phyloP scores from a whole-genome alignment of 805 yeast species.

The Barnettozyma vustinii region DNA sequence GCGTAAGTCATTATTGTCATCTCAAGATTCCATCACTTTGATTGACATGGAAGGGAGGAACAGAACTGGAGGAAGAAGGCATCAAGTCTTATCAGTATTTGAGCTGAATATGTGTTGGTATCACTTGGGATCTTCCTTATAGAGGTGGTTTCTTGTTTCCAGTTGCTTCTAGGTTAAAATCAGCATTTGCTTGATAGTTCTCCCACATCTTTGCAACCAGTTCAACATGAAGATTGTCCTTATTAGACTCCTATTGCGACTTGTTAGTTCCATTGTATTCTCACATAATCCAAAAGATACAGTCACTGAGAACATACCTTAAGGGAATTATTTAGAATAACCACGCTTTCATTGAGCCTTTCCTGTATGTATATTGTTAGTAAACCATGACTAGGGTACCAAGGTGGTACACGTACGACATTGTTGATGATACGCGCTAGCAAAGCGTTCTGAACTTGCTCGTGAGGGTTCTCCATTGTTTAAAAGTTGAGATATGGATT shows the following conservation, averaged over 20 bases:
- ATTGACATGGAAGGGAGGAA: neutral
- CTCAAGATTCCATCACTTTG: neutral
- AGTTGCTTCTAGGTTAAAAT: slow-evolving; percentile 63
- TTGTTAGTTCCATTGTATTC: neutral
- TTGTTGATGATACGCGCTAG: slow-evolving; percentile 71
- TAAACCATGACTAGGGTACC: neutral
- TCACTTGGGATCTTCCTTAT: slow-evolving; percentile 10
- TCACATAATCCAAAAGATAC: no score
- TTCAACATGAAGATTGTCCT: slow-evolving; percentile 63
- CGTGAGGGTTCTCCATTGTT: slow-evolving; percentile 80
- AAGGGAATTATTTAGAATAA: slow-evolving; percentile 54
- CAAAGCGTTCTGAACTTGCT: slow-evolving; percentile 71
- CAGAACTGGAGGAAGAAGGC: neutral
- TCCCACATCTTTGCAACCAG: slow-evolving; percentile 76
- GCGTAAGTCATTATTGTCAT: neutral
- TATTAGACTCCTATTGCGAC: slow-evolving; percentile 42
- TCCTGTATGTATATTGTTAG: slow-evolving; percentile 37
- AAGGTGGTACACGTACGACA: slow-evolving; percentile 45
- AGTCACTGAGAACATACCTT: slow-evolving; percentile 27
- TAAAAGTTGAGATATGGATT: neutral
- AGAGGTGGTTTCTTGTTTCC: slow-evolving; percentile 55
- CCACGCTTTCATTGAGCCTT: slow-evolving; percentile 65
- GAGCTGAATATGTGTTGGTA: neutral
- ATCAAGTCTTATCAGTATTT: neutral
- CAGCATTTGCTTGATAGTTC: slow-evolving; percentile 63